Percentiles rank a stretch among this genome's conserved stretches.
These are phyloP conservation scores for Solanum etuberosum DNA, from an alignment of 257 asterid species.

Conservation along the genomic window DNA sequence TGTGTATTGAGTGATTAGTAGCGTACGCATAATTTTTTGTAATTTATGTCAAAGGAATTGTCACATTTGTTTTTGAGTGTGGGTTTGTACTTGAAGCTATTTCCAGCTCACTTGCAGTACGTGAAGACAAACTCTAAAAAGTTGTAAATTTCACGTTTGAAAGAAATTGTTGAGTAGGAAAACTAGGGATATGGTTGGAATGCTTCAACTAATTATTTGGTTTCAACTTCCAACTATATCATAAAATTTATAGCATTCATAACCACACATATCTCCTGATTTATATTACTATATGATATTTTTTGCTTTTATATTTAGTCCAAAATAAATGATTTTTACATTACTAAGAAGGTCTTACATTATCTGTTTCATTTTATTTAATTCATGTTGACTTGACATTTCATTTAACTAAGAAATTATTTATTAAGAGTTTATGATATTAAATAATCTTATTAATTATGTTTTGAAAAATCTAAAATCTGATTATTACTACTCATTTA, in stretches of 20 bases:
- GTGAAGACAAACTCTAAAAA: background rate
- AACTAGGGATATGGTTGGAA: background rate
- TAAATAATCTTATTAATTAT: background rate
- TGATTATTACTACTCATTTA: no score
- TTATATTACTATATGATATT: background rate
- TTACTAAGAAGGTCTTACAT: background rate
- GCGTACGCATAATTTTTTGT: background rate
- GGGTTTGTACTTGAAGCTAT: background rate
- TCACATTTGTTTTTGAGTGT: background rate
- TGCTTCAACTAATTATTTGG: background rate
- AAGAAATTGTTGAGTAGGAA: background rate
- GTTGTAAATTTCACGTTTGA: background rate
- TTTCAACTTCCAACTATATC: background rate
- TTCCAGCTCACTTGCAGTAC: background rate
- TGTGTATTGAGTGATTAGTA: background rate
- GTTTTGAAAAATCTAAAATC: background rate
- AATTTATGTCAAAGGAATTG: background rate
- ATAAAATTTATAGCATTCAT: background rate
- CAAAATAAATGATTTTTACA: background rate
- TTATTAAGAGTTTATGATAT: background rate
- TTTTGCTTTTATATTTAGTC: background rate
- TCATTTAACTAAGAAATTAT: no score
- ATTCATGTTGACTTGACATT: background rate
- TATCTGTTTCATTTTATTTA: no score
- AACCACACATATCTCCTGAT: background rate